Base-by-base conservation (phyloP, 139 green algal genomes). In the Micractinium sp. region DNA sequence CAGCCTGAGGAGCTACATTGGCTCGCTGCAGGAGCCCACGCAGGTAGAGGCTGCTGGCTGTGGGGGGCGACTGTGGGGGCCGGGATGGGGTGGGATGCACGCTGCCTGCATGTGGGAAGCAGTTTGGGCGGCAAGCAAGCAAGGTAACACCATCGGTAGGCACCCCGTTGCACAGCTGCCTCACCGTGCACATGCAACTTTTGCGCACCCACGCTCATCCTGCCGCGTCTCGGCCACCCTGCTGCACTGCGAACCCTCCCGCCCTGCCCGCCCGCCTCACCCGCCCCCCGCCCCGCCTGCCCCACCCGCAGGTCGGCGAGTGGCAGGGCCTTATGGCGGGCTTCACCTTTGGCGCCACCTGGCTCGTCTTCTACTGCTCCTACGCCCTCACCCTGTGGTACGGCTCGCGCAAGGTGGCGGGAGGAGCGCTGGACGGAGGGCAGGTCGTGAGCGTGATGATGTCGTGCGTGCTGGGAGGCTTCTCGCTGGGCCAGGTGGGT, bases 371-470 rank as follows among this genome's bases (percentile, higher is more conserved):
- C 79, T 92, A 90, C 31, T 81, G 66, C 23, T 89, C 81, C 23
- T 97, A 97, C 80, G 96, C 95, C 0, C 66, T 97, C 23, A 94
- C 94, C 0, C 87, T 98, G 1, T 97, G 94, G 89, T 98, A 96
- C 88, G 96, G 96, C 12, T 91, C 92, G 1, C 88, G 82, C 7
- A 85, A 91, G 20, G 89, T 97, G 39, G 83, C 85, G 0, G 92
- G 90, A 3, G 91, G 91, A 23, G 90, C 81, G 27, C 95, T 95
- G 82, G 94, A 76, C 25, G 94, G 86, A 69, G 85, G 89, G 36
- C 63, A 63, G 35, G 82, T 87, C 36, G 41, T 73, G 63, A 66
- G 19, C 22, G 71, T 87, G 33, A 61, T 87, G 38, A 39, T 87
- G 82, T 38, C 82, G 36, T 87, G 82, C 36, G 83, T 87, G 66